A percentile compares a stretch with the other conserved stretches of the same genome.
phyloP scores from a whole-genome alignment of 2,329 filamentous ascomycete genomes.

The Cytospora piceicola region DNA sequence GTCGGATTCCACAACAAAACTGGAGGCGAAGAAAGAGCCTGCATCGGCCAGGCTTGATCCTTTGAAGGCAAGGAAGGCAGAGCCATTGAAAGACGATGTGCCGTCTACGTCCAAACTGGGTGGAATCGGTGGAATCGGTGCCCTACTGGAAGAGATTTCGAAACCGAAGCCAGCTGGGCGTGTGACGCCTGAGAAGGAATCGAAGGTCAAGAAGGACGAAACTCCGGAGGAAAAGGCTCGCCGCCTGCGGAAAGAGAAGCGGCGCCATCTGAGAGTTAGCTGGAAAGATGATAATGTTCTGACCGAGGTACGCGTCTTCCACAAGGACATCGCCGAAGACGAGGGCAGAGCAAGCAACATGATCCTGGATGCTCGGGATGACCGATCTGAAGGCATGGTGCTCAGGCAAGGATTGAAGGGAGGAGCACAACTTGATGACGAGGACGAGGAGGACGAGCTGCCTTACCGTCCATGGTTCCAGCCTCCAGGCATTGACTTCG shows the following conservation, averaged over 20 bases:
- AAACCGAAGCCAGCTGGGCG: constrained; percentile 47
- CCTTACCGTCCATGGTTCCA: constrained; percentile 58
- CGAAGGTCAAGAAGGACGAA: constrained; percentile 46
- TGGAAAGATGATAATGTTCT: constrained; percentile 72
- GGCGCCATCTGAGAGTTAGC: constrained; percentile 69
- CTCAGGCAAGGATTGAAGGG: constrained; percentile 57
- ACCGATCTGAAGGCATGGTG: constrained; percentile 73
- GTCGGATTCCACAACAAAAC: constrained; percentile 31
- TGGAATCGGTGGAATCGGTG: constrained; percentile 49
- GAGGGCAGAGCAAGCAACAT: constrained; percentile 69
- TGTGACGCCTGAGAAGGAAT: constrained; percentile 29
- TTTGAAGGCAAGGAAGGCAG: constrained; percentile 34
- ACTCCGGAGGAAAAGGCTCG: constrained; percentile 69
- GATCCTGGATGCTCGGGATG: constrained; percentile 72
- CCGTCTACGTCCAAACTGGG: constrained; percentile 38
- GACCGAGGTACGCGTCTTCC: constrained; percentile 69
- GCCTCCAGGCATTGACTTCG: constrained; percentile 52
- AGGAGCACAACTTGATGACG: constrained; percentile 44
- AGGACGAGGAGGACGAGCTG: constrained; percentile 59
- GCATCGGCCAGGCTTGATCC: constrained; percentile 37
- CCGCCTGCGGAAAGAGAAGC: constrained; percentile 72
- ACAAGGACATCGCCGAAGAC: constrained; percentile 73
- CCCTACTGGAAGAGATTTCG: constrained; percentile 55
- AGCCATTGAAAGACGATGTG: constrained; percentile 40
- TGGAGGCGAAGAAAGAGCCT: constrained; percentile 40